Evolutionary conservation across 1,284 basidiomycete genomes (phyloP), one percentile per base, ranked within the genome.

Genomic region (Megacollybia platyphylla): DNA sequence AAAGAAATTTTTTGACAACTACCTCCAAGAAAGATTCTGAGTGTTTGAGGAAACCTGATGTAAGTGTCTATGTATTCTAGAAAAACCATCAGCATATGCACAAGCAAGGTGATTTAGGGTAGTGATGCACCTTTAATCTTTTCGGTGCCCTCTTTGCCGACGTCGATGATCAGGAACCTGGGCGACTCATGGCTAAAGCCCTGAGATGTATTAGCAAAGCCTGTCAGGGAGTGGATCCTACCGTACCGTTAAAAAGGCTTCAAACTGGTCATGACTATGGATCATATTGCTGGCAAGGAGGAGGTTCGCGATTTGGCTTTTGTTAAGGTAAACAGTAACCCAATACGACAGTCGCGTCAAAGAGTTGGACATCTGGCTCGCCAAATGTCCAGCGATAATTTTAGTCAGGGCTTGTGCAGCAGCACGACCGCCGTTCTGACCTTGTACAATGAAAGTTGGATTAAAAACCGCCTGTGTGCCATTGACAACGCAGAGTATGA

Each of bases 21-120:
- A 79, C 83, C 77, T 41, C 74, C 76, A 54, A 86, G 71, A 57
- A 87, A 80, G 36, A 89, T 65, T 39, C 76, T 75, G 39, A 79
- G 63, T 28, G 81, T 87, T 55, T 88, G 84, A 7, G 79, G 73
- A 52, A 88, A 79, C 46, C 71, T 70, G 37, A 73, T 65, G 56
- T 78, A 87, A n/a, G 83, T 79, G 57, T 79, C 71, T 31, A 89
- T 60, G 55, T 84, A 77, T 57, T 86, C 86, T 87, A 51, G 17
- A 24, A 31, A 34, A 27, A 41, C 20, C 44, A 39, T 41, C 34
- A 32, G 13, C 11, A 32, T 18, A 29, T 13, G 39, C 47, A 37
- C 32, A 10, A 36, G 6, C 8, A 11, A 42, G 15, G 8, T 17
- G 28, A 31, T 31, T 17, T 34, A 32, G 42, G 13, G 42, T 24